Conservation (phyloP, 371 early-diverging fungal species). For the Basidiobolus meristosporus region DNA sequence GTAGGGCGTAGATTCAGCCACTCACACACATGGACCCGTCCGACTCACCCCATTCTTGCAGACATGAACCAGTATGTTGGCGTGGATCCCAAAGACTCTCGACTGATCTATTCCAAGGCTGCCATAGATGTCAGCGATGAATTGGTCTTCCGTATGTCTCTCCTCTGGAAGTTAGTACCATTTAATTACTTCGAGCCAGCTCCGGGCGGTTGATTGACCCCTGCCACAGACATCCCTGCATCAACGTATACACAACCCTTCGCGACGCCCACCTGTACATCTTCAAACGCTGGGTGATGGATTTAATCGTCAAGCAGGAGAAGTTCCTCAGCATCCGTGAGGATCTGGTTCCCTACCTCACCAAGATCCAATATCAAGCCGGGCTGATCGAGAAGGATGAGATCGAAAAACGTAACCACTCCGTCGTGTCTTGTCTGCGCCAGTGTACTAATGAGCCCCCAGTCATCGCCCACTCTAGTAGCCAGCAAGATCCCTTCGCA, state of each 20-base stretch:
- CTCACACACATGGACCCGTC: slow-evolving; percentile 4
- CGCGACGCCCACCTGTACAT: slow-evolving; percentile 82
- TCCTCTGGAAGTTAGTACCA: slow-evolving; percentile 30
- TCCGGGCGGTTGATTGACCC: background rate
- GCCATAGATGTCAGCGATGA: slow-evolving; percentile 34
- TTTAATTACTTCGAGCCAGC: background rate
- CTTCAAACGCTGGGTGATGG: slow-evolving; percentile 77
- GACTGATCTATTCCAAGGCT: slow-evolving; percentile 42
- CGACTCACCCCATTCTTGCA: background rate
- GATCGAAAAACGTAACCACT: slow-evolving; percentile 32
- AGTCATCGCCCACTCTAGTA: no score
- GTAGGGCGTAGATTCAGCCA: slow-evolving; percentile 11
- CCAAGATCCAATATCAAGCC: slow-evolving; percentile 55
- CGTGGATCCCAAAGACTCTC: slow-evolving; percentile 49
- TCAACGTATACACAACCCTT: slow-evolving; percentile 48
- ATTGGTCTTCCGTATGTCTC: slow-evolving; percentile 50
- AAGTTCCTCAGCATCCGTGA: slow-evolving; percentile 55
- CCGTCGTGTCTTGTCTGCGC: background rate
- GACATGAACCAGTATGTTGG: slow-evolving; percentile 49
- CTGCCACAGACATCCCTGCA: slow-evolving; percentile 37
- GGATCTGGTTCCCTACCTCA: slow-evolving; percentile 69
- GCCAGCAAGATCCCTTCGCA: no score
- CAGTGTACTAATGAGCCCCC: background rate
- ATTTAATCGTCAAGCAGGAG: slow-evolving; percentile 43
- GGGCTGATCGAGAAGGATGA: slow-evolving; percentile 41